Evolutionary conservation across 2,329 filamentous ascomycete species (phyloP).

Genomic region (Huntiella savannae): DNA sequence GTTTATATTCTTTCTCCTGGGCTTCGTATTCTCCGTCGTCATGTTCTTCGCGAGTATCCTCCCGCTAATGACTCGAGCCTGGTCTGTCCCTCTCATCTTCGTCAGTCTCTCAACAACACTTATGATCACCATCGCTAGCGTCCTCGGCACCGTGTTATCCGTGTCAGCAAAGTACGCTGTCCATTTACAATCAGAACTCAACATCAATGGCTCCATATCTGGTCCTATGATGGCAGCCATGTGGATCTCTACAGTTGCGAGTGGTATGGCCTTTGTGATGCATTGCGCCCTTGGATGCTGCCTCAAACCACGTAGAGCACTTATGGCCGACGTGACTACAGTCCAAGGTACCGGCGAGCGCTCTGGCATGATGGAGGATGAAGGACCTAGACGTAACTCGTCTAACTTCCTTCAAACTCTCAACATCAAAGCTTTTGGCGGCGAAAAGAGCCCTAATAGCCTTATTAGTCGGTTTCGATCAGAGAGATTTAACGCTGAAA

Average conservation of each 20-base stretch:
- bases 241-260: slow-evolving; percentile 59
- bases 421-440: slow-evolving; percentile 1
- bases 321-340: slow-evolving; percentile 5
- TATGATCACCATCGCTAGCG: slow-evolving; percentile 47
- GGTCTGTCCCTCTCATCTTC: slow-evolving; percentile 48
- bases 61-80: slow-evolving; percentile 33
- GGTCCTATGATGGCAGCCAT: slow-evolving; percentile 66
- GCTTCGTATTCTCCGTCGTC: slow-evolving; percentile 48
- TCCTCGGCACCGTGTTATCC: slow-evolving; percentile 70
- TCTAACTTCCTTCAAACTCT: not conserved
- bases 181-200: slow-evolving; percentile 49
- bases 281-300: slow-evolving; percentile 66
- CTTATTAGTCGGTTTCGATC: slow-evolving; percentile 6
- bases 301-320: slow-evolving; percentile 5
- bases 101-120: slow-evolving; percentile 49
- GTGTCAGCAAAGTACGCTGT: slow-evolving; percentile 64
- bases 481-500: not conserved
- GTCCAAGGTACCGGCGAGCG: not conserved
- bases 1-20: slow-evolving; percentile 72
- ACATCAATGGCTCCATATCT: slow-evolving; percentile 55
- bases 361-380: slow-evolving; percentile 10
- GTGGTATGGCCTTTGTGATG: slow-evolving; percentile 50
- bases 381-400: slow-evolving; percentile 3
- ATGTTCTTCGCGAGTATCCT: slow-evolving; percentile 48
- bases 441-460: not conserved